Evolutionary conservation across 164 flowering plant species (phyloP).

Genomic region (Vitis rotundifolia): DNA sequence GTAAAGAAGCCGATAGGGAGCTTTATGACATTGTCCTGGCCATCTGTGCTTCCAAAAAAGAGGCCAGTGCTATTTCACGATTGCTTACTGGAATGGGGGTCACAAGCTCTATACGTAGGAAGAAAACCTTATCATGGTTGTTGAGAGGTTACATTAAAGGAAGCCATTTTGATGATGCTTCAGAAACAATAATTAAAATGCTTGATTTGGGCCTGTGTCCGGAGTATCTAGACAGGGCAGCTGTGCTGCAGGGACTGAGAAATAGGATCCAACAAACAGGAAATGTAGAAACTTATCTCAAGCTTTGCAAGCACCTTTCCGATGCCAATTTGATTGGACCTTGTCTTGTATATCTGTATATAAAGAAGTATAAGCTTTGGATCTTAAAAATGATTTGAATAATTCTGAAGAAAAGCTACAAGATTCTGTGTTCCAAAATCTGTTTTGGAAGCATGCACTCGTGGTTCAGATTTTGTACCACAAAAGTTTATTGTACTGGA

Average conservation of each 20-base stretch:
- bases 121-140: slow-evolving; percentile 80
- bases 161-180: slow-evolving; percentile 74
- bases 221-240: slow-evolving; percentile 75
- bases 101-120: slow-evolving; percentile 40
- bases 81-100: slow-evolving; percentile 62
- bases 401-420: neutral
- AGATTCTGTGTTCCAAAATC: neutral
- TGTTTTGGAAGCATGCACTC: neutral
- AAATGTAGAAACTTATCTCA: slow-evolving; percentile 60
- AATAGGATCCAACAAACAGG: slow-evolving; percentile 55
- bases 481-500: neutral
- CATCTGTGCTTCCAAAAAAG: slow-evolving; percentile 86
- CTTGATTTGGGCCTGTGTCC: slow-evolving; percentile 73
- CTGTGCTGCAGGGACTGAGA: slow-evolving; percentile 79
- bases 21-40: slow-evolving; percentile 85
- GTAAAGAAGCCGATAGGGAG: slow-evolving; percentile 71
- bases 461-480: neutral
- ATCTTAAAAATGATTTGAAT: slow-evolving; percentile 64
- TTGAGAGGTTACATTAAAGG: slow-evolving; percentile 91
- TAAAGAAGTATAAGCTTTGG: slow-evolving; percentile 74
- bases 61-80: slow-evolving; percentile 51
- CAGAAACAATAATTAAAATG: slow-evolving; percentile 66
- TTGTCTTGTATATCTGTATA: slow-evolving; percentile 70
- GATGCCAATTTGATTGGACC: slow-evolving; percentile 73
- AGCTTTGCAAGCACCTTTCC: slow-evolving; percentile 72